phyloP scores from a whole-genome alignment of 2,329 filamentous ascomycete species.

The Elsinoe fawcettii region DNA sequence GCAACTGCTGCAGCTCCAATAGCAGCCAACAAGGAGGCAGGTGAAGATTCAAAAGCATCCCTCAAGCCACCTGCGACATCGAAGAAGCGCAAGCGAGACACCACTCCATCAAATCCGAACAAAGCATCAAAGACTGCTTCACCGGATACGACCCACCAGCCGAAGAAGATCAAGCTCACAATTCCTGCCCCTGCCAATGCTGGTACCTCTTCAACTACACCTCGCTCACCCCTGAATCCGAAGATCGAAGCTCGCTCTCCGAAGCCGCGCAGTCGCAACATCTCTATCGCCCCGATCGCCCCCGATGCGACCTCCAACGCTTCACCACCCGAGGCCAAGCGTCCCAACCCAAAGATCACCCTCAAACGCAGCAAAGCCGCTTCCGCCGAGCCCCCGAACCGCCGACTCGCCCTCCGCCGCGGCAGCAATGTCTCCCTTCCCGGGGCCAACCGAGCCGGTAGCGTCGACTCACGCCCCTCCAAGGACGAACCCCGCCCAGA shows the following conservation, averaged over 20 bases:
- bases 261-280: conserved; percentile 17
- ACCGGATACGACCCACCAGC: conserved; percentile 22
- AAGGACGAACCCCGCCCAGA: conserved; percentile 19
- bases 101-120: conserved; percentile 29
- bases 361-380: conserved; percentile 39
- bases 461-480: conserved; percentile 15
- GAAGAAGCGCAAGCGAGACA: conserved; percentile 51
- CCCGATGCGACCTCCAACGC: conserved; percentile 16
- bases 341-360: conserved; percentile 29
- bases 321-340: conserved; percentile 22
- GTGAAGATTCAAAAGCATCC: conserved; percentile 1
- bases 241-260: conserved; percentile 16
- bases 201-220: conserved; percentile 27
- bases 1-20: not conserved
- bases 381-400: conserved; percentile 40
- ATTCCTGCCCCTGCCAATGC: conserved; percentile 19
- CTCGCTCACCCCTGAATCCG: conserved; percentile 38
- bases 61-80: conserved; percentile 19
- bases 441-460: conserved; percentile 19
- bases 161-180: conserved; percentile 31
- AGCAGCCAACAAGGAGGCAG: not conserved
- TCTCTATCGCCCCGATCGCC: conserved; percentile 3
- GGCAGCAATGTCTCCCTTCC: conserved; percentile 40
- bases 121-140: conserved; percentile 13
- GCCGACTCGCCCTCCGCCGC: conserved; percentile 36